Evolutionary conservation across 805 yeast genomes (phyloP).

Genomic region (Gaillardinia entomophila): DNA sequence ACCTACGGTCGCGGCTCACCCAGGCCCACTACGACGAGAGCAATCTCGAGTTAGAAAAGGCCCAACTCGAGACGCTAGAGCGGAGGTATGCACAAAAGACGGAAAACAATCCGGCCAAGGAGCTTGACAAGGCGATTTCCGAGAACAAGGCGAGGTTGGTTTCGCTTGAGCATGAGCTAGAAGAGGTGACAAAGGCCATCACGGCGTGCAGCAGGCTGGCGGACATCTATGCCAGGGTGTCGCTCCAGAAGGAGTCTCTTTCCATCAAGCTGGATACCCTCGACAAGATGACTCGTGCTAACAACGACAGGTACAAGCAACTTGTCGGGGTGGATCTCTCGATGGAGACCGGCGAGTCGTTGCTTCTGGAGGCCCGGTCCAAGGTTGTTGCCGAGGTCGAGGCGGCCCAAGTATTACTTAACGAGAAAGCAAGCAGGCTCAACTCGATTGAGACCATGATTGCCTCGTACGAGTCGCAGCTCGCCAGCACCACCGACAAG

Average conservation of each 20-base stretch:
- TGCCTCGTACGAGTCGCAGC: background rate
- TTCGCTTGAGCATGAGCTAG: conserved; percentile 35
- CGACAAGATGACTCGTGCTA: conserved; percentile 20
- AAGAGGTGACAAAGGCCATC: conserved; percentile 46
- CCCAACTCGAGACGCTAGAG: conserved; percentile 34
- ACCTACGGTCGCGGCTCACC: conserved; percentile 33
- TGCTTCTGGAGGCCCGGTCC: background rate
- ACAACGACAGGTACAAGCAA: no score
- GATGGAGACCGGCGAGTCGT: conserved; percentile 6
- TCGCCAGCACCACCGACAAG: no score
- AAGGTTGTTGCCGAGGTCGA: background rate
- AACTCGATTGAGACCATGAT: background rate
- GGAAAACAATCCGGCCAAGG: conserved; percentile 15
- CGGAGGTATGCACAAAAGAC: conserved; percentile 21
- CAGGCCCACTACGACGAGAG: conserved; percentile 38
- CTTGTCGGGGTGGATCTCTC: conserved; percentile 17
- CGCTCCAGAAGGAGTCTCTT: conserved; percentile 37
- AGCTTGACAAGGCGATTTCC: conserved; percentile 29
- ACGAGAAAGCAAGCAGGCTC: background rate
- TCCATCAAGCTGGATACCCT: conserved; percentile 22
- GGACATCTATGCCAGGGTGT: conserved; percentile 51
- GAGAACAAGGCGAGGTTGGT: conserved; percentile 29
- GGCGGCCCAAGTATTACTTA: no score
- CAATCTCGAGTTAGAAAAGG: conserved; percentile 41
- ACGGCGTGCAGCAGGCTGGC: conserved; percentile 50